Percentiles rank a stretch among this genome's conserved stretches.
Evolutionary conservation across 257 asterid species (phyloP).

Genomic region (Misopates orontium): DNA sequence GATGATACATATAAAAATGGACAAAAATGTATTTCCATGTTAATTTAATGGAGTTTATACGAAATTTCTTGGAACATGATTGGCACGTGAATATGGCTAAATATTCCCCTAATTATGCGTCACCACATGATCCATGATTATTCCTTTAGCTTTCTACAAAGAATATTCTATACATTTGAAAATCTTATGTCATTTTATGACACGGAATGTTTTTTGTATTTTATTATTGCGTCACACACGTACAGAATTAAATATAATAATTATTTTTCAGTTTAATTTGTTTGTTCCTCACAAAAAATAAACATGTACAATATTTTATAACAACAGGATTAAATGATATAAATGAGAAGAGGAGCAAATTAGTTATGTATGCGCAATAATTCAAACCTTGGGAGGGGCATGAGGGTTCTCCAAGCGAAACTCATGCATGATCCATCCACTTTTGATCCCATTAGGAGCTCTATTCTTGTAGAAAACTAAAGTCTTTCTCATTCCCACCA

Average conservation of each 20-base stretch:
- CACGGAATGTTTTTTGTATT: neutral
- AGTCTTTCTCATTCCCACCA: slow-evolving; percentile 89
- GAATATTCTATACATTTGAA: neutral
- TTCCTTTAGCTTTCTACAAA: slow-evolving; percentile 9
- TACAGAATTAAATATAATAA: neutral
- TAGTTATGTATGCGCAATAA: no score
- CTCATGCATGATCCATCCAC: slow-evolving; percentile 94
- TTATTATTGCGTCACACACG: no score
- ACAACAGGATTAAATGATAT: no score
- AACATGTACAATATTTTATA: neutral
- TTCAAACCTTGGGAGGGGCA: slow-evolving; percentile 76
- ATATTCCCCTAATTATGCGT: neutral
- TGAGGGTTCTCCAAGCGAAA: slow-evolving; percentile 80
- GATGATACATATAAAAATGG: neutral
- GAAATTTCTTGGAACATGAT: slow-evolving; percentile 37
- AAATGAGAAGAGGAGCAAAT: neutral
- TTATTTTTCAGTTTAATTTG: neutral
- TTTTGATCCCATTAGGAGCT: slow-evolving; percentile 86
- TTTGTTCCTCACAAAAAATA: neutral
- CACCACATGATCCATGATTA: slow-evolving; percentile 19
- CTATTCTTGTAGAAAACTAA: slow-evolving; percentile 78
- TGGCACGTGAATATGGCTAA: slow-evolving; percentile 26
- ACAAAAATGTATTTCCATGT: neutral
- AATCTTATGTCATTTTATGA: neutral
- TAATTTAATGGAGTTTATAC: slow-evolving; percentile 20